These are phyloP conservation scores for Teunomyces stri DNA, from an alignment of 805 yeast genomes.

Conservation along the genomic window DNA sequence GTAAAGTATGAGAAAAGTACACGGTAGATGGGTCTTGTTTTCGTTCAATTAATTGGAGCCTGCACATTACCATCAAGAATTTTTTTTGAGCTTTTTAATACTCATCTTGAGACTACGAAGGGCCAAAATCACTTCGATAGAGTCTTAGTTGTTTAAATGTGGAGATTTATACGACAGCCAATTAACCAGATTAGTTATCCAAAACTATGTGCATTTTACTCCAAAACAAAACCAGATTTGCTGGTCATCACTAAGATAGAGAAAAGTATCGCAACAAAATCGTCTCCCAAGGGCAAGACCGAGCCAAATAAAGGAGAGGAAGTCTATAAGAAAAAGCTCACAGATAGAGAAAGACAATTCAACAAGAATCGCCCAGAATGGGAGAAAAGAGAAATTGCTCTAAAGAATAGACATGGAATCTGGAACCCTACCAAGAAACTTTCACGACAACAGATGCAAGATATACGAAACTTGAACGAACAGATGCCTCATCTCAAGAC, in stretches of 20 bases:
- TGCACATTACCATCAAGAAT: neutral
- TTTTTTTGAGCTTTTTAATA: neutral
- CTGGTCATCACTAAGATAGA: neutral
- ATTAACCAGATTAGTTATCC: neutral
- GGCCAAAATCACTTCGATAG: too few relatives aligned
- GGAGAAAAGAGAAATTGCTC: conserved; percentile 65
- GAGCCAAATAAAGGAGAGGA: neutral
- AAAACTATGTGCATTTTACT: neutral
- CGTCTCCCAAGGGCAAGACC: neutral
- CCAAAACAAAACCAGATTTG: neutral
- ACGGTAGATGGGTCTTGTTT: neutral
- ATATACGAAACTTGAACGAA: conserved; percentile 54
- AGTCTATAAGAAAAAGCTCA: conserved; percentile 3
- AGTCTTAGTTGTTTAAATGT: neutral
- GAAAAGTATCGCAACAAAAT: neutral
- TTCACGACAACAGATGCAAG: conserved; percentile 67
- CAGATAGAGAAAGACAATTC: conserved; percentile 42
- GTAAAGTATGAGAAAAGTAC: neutral
- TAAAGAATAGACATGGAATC: conserved; percentile 58
- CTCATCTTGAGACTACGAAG: neutral
- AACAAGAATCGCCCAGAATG: conserved; percentile 46
- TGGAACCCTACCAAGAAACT: conserved; percentile 72
- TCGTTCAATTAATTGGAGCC: neutral
- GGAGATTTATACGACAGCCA: neutral
- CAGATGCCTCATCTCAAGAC: conserved; percentile 61